These are phyloP conservation scores for Carallia brachiata DNA, from an alignment of 345 rosid species.

Conservation along the genomic window DNA sequence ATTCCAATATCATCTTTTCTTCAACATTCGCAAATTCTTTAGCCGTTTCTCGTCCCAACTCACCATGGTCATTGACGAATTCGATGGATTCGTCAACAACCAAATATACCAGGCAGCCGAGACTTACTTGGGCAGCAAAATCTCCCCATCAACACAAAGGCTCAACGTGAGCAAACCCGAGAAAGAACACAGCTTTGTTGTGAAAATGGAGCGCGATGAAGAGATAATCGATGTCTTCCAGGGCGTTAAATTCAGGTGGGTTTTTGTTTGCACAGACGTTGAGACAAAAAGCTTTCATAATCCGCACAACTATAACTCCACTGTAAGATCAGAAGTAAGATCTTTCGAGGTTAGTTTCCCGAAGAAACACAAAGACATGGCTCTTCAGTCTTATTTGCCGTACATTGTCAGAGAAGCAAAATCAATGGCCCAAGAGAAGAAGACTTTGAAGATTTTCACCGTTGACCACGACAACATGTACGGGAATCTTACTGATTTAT, in stretches of 20 bases:
- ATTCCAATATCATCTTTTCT: conserved; percentile 16
- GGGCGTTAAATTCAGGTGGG: conserved; percentile 53
- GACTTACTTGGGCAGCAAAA: conserved; percentile 22
- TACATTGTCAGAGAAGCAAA: conserved; percentile 44
- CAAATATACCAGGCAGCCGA: conserved; percentile 35
- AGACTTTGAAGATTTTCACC: conserved; percentile 57
- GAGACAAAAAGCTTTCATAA: conserved; percentile 21
- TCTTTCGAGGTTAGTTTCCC: conserved; percentile 54
- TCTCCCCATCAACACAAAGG: conserved; percentile 31
- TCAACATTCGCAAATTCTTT: conserved; percentile 19
- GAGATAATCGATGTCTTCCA: conserved; percentile 46
- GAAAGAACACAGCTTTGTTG: conserved; percentile 45
- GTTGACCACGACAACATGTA: conserved; percentile 35
- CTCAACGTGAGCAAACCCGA: conserved; percentile 44
- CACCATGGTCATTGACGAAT: conserved; percentile 35
- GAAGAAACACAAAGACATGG: conserved; percentile 49
- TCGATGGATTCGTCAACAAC: conserved; percentile 30
- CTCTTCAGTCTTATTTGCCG: conserved; percentile 50
- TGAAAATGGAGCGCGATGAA: conserved; percentile 53
- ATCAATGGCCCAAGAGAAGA: conserved; percentile 37
- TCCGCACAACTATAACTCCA: conserved; percentile 12
- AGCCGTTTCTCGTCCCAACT: conserved; percentile 30
- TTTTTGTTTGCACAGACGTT: conserved; percentile 38
- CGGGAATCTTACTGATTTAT: conserved; percentile 39
- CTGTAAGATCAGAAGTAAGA: conserved; percentile 33